Percentiles rank a stretch among this genome's conserved stretches.
Conservation (phyloP, 1,139 yeast species). For the Taiozyma sp. region DNA sequence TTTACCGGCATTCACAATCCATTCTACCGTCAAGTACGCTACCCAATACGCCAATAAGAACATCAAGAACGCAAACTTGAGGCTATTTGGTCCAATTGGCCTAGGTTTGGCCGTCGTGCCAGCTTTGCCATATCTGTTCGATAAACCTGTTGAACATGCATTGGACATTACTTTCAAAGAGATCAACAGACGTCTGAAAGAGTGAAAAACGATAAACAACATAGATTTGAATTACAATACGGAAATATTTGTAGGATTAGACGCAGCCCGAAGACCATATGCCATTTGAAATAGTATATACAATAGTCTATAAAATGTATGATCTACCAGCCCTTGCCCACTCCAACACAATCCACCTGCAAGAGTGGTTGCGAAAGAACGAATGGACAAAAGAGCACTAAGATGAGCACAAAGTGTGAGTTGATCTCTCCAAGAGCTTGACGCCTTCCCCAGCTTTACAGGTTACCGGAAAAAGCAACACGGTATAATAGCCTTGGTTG, state of each 20-base stretch:
- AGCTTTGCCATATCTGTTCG: slow-evolving; percentile 70
- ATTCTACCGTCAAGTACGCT: slow-evolving; percentile 70
- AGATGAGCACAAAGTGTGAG: slow-evolving; percentile 44
- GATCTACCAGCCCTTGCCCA: slow-evolving; percentile 60
- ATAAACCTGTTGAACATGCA: slow-evolving; percentile 75
- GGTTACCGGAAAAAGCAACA: slow-evolving; percentile 50
- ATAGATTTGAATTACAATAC: not conserved
- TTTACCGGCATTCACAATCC: slow-evolving; percentile 82
- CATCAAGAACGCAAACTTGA: slow-evolving; percentile 45
- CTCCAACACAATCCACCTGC: slow-evolving; percentile 32
- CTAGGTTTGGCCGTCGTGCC: slow-evolving; percentile 78
- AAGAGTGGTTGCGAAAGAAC: slow-evolving; percentile 27
- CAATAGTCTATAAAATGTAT: slow-evolving; percentile 35
- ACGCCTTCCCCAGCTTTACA: slow-evolving; percentile 45
- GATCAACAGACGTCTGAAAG: slow-evolving; percentile 35
- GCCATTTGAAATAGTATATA: slow-evolving; percentile 31
- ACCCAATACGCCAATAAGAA: slow-evolving; percentile 43
- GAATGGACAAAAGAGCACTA: slow-evolving; percentile 48
- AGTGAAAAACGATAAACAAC: not conserved
- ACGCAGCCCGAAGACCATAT: slow-evolving; percentile 26
- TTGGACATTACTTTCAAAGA: slow-evolving; percentile 61
- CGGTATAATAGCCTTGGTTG: slow-evolving; percentile 62
- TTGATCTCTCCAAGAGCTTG: slow-evolving; percentile 64
- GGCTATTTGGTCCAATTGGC: slow-evolving; percentile 73
- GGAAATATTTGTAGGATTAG: no score